Percentiles rank a stretch among this genome's conserved stretches.
phyloP scores from a whole-genome alignment of 768 basidiomycete species.

The Suillus spraguei region DNA sequence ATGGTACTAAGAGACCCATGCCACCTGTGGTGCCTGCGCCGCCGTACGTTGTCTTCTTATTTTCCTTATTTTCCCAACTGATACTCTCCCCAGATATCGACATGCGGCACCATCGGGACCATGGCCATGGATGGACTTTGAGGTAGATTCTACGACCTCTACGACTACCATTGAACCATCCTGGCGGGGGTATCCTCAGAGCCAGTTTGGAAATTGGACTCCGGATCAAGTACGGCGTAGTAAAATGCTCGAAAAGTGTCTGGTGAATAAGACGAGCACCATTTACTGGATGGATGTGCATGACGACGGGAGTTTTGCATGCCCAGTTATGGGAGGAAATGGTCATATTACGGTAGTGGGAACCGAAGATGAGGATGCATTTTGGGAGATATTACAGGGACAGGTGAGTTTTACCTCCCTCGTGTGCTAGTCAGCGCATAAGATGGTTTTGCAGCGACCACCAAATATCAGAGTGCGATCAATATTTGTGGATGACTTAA shows the following conservation, averaged over 20 bases:
- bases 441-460: constrained; percentile 34
- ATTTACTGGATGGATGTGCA: constrained; percentile 31
- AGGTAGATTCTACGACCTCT: background rate
- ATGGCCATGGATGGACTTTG: constrained; percentile 36
- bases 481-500: constrained; percentile 52
- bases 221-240: constrained; percentile 30
- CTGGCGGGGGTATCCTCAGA: constrained; percentile 29
- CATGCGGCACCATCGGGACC: constrained; percentile 30
- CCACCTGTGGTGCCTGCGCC: constrained; percentile 5
- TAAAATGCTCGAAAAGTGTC: constrained; percentile 29
- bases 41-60: background rate
- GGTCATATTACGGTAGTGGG: constrained; percentile 1
- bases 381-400: constrained; percentile 35
- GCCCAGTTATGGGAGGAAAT: background rate
- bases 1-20: background rate
- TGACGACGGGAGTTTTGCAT: constrained; percentile 14
- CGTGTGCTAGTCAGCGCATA: background rate
- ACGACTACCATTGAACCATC: background rate
- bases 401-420: constrained; percentile 35
- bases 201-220: constrained; percentile 36
- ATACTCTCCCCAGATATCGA: constrained; percentile 15
- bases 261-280: constrained; percentile 17
- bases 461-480: constrained; percentile 44
- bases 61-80: background rate
- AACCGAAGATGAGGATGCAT: constrained; percentile 22